These are phyloP conservation scores for Neurospora discreta DNA, from an alignment of 495 filamentous ascomycete genomes.

Conservation along the genomic window DNA sequence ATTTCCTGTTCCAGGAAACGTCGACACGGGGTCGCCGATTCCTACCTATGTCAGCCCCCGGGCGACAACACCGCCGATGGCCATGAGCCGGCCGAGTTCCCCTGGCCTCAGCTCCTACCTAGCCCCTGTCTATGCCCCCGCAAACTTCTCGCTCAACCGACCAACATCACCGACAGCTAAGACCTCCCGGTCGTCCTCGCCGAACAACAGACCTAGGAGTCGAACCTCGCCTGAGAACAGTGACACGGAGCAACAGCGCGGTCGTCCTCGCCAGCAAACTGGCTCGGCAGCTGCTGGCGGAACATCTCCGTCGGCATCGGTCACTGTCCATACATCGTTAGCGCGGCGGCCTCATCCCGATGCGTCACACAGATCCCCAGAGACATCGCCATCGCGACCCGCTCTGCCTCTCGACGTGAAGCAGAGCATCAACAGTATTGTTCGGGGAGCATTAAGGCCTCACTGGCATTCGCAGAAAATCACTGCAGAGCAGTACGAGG, in stretches of 20 bases:
- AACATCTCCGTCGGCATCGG: not conserved
- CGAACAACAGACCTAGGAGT: slow-evolving; percentile 1
- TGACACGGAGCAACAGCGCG: slow-evolving; percentile 30
- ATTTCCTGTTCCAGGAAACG: slow-evolving; percentile 43
- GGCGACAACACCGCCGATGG: slow-evolving; percentile 60
- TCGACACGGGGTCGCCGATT: slow-evolving; percentile 45
- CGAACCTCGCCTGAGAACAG: slow-evolving; percentile 31
- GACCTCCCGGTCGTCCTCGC: slow-evolving; percentile 24
- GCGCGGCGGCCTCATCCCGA: slow-evolving; percentile 4
- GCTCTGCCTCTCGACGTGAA: slow-evolving; percentile 62
- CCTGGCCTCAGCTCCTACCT: slow-evolving; percentile 56
- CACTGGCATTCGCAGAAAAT: slow-evolving; percentile 60
- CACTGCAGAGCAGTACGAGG: slow-evolving; percentile 72
- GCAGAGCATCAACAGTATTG: slow-evolving; percentile 69
- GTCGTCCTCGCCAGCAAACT: slow-evolving; percentile 2
- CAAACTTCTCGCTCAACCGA: slow-evolving; percentile 46
- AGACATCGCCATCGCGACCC: slow-evolving; percentile 44
- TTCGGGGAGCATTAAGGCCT: slow-evolving; percentile 64
- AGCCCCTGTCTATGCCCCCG: slow-evolving; percentile 48
- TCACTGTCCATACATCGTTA: not conserved
- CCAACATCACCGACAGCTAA: slow-evolving; percentile 21
- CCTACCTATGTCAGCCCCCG: slow-evolving; percentile 56
- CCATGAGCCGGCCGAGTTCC: slow-evolving; percentile 51
- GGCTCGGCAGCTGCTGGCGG: not conserved
- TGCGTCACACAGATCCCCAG: slow-evolving; percentile 33